Conservation (phyloP, 2,329 filamentous ascomycete species). For the Septoria petroselini region DNA sequence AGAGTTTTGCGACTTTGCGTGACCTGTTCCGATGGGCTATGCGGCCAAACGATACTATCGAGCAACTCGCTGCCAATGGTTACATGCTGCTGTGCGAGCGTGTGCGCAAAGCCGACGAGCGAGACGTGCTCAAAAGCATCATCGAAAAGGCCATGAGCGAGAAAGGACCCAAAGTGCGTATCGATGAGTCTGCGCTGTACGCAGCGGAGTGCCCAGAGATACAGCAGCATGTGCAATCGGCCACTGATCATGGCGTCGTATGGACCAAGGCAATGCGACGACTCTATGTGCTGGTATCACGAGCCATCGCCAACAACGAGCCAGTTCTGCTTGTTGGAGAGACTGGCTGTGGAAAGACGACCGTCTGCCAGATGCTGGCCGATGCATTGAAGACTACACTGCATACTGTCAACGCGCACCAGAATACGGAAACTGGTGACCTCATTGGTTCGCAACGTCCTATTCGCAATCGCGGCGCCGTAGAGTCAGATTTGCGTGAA, state of each 20-base stretch:
- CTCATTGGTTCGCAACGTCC: constrained; percentile 93
- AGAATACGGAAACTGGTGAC: constrained; percentile 96
- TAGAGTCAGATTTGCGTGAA: constrained; percentile 63
- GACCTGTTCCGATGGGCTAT: constrained; percentile 96
- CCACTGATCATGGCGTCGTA: constrained; percentile 66
- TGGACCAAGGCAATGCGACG: constrained; percentile 96
- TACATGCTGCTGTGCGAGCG: constrained; percentile 96
- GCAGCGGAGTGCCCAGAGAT: constrained; percentile 45
- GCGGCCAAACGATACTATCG: constrained; percentile 75
- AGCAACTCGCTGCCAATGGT: constrained; percentile 85
- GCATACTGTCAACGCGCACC: constrained; percentile 92
- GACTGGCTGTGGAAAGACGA: constrained; percentile 97
- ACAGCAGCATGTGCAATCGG: constrained; percentile 32
- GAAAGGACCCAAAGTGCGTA: constrained; percentile 59
- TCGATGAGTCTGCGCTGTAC: constrained; percentile 74
- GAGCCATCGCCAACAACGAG: constrained; percentile 84
- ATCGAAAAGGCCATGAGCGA: constrained; percentile 83
- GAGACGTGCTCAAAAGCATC: constrained; percentile 75
- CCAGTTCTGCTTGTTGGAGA: constrained; percentile 93
- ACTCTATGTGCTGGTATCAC: constrained; percentile 82
- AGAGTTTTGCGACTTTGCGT: constrained; percentile 92
- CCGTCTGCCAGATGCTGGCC: constrained; percentile 87
- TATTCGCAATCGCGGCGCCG: constrained; percentile 74
- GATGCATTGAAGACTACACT: constrained; percentile 73
- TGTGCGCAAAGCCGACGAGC: constrained; percentile 86